Conservation (phyloP, 2,329 filamentous ascomycete genomes). For the Polychaeton citri region DNA sequence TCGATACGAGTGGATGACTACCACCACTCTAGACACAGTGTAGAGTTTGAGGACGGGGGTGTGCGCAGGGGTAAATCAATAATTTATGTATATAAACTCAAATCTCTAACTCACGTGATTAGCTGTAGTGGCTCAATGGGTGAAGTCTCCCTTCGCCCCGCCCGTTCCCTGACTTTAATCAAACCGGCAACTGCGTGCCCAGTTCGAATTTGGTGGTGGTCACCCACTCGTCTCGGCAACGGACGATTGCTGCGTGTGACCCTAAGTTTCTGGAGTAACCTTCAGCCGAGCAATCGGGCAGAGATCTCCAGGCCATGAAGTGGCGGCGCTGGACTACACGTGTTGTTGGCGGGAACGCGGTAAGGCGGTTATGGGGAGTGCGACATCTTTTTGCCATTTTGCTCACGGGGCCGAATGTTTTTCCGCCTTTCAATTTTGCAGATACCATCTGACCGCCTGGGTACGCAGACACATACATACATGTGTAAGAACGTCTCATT, state of each 20-base stretch:
- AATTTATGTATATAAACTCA: not conserved
- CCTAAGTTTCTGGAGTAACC: constrained; percentile 41
- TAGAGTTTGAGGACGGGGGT: too few relatives aligned
- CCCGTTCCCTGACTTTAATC: constrained; percentile 8
- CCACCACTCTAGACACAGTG: too few relatives aligned
- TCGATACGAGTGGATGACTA: too few relatives aligned
- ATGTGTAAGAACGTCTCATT: too few relatives aligned
- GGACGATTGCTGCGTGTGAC: constrained; percentile 37
- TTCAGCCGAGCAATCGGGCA: constrained; percentile 49
- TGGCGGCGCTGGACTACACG: constrained; percentile 43
- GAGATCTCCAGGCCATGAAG: constrained; percentile 40
- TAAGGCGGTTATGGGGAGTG: constrained; percentile 15
- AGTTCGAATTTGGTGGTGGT: constrained; percentile 42
- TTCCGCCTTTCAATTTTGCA: not conserved
- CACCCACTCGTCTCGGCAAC: constrained; percentile 42
- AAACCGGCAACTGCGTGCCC: constrained; percentile 29
- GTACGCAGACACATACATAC: too few relatives aligned
- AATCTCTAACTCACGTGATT: too few relatives aligned
- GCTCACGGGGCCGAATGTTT: not conserved
- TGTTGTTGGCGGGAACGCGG: constrained; percentile 18
- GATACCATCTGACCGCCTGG: too few relatives aligned
- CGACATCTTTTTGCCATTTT: constrained; percentile 20
- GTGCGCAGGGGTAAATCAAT: too few relatives aligned
- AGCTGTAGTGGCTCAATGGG: constrained; percentile 24
- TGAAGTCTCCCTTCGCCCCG: constrained; percentile 12